phyloP scores from a whole-genome alignment of 2,329 filamentous ascomycete genomes.

The Botrytis aclada region DNA sequence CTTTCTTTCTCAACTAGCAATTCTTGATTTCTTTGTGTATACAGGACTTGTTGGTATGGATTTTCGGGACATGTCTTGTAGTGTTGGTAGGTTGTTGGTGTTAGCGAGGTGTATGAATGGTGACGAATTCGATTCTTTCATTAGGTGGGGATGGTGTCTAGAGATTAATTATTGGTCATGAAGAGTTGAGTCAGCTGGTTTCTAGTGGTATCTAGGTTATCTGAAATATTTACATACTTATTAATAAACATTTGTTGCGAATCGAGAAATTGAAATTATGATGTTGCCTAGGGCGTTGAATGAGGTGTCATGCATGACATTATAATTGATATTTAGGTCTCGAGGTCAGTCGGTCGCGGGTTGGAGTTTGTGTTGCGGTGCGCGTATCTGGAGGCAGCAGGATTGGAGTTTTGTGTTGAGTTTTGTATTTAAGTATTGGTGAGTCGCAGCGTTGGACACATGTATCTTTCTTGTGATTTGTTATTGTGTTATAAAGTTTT shows the following conservation, averaged over 20 bases:
- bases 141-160: neutral
- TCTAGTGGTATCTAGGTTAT: too few relatives aligned
- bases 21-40: accelerated
- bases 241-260: neutral
- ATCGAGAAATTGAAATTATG: neutral
- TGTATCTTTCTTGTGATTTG: neutral
- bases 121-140: neutral
- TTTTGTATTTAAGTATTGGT: neutral
- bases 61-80: neutral
- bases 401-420: neutral
- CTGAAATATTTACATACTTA: too few relatives aligned
- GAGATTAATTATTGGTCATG: neutral
- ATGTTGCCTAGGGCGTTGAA: neutral
- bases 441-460: neutral
- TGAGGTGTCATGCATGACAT: neutral
- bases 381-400: neutral
- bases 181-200: neutral
- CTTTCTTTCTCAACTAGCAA: too few relatives aligned
- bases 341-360: neutral
- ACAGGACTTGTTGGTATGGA: neutral
- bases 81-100: accelerated
- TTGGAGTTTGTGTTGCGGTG: neutral
- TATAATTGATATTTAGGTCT: neutral
- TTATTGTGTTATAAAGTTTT: neutral
- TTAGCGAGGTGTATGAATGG: neutral